phyloP scores from a whole-genome alignment of 148 eudicot genomes.

The Drosera capensis region DNA sequence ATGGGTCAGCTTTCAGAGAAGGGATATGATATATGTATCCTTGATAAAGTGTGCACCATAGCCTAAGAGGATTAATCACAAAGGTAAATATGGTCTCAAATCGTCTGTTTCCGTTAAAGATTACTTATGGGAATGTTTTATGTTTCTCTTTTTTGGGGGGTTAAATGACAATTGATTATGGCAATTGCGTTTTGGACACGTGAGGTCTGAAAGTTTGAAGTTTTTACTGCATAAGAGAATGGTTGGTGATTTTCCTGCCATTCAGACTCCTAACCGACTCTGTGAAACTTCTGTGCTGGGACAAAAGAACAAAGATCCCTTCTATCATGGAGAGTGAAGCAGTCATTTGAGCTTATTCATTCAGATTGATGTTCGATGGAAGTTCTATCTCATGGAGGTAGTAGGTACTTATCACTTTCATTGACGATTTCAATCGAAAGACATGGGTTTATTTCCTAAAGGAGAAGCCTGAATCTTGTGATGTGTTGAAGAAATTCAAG shows the following conservation, averaged over 20 bases:
- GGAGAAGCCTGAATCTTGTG: neutral
- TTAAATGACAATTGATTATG: too few species aligned
- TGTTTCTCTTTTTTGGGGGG: too few species aligned
- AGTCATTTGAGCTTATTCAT: neutral
- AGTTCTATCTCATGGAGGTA: neutral
- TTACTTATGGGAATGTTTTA: too few species aligned
- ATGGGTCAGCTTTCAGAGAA: too few species aligned
- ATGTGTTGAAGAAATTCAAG: neutral
- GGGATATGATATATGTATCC: too few species aligned
- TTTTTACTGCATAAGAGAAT: neutral
- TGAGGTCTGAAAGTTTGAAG: neutral
- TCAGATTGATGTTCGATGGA: neutral
- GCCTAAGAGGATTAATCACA: too few species aligned
- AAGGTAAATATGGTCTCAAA: too few species aligned
- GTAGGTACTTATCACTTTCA: too few species aligned
- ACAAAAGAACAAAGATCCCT: neutral
- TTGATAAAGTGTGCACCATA: too few species aligned
- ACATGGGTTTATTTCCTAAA: neutral
- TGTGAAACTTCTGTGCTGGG: neutral
- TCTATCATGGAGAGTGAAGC: neutral
- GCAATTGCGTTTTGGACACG: slow-evolving; percentile 1
- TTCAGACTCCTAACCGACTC: neutral
- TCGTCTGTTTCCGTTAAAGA: too few species aligned
- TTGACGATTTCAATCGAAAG: neutral
- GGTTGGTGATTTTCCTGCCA: neutral